A percentile compares a stretch with the other conserved stretches of the same genome.
Evolutionary conservation across 176 grass and related monocot genomes (phyloP).

Genomic region (Dactylis glomerata): DNA sequence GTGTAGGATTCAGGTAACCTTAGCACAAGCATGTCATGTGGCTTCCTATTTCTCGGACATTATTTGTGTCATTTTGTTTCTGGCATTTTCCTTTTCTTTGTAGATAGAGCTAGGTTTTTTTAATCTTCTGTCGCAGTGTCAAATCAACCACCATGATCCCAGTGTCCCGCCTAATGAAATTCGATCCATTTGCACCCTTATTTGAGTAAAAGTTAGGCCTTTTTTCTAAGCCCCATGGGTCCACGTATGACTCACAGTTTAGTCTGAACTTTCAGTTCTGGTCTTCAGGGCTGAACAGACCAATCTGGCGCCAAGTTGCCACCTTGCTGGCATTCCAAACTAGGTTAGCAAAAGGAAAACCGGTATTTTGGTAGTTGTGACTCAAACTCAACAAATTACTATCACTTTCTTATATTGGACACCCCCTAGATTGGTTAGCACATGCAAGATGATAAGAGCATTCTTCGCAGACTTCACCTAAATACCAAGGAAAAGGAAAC

Average conservation of each 20-base stretch:
- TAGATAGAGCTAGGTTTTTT: background rate
- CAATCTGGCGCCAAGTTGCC: slow-evolving; percentile 14
- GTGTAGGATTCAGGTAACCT: background rate
- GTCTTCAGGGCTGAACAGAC: slow-evolving; percentile 17
- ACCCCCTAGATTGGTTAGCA: background rate
- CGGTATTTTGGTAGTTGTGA: too few relatives aligned
- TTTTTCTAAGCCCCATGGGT: background rate
- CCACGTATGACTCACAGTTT: background rate
- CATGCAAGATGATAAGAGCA: slow-evolving; percentile 23
- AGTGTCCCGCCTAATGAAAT: background rate
- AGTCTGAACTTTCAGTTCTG: slow-evolving; percentile 30
- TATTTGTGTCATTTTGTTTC: background rate
- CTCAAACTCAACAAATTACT: background rate
- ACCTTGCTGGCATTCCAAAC: slow-evolving; percentile 27
- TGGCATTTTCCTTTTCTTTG: background rate
- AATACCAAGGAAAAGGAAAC: too few relatives aligned
- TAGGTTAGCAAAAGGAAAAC: background rate
- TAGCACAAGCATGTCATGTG: background rate
- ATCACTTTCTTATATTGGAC: background rate
- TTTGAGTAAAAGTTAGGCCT: background rate
- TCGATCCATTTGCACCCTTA: background rate
- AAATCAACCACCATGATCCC: background rate
- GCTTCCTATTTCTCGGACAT: background rate
- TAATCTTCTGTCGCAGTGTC: background rate
- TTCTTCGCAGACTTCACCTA: background rate